phyloP scores from a whole-genome alignment of 208 protist species.

The Lotmaria passim region DNA sequence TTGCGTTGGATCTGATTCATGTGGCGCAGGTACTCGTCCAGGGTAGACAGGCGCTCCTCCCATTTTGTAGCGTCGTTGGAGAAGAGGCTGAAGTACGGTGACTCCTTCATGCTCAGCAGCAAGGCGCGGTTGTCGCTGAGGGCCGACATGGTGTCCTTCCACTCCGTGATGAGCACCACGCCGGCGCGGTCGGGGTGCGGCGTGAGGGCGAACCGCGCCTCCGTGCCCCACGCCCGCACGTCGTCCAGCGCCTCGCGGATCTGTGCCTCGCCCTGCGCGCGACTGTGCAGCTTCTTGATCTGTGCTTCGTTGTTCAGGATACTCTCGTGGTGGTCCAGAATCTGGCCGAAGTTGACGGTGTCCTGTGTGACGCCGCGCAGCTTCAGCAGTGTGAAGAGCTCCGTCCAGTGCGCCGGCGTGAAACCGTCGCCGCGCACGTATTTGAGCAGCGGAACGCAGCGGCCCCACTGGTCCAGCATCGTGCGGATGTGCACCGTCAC shows the following conservation, averaged over 20 bases:
- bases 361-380: conserved; percentile 86
- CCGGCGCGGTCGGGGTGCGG: conserved; percentile 75
- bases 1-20: conserved; percentile 98
- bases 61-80: conserved; percentile 89
- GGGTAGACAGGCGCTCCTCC: conserved; percentile 90
- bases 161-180: conserved; percentile 96
- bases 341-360: conserved; percentile 91
- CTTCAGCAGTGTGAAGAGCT: conserved; percentile 91
- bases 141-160: conserved; percentile 95
- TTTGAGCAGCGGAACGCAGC: conserved; percentile 89
- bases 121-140: conserved; percentile 97
- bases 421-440: conserved; percentile 96
- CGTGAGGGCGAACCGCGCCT: conserved; percentile 85
- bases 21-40: conserved; percentile 92
- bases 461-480: conserved; percentile 85
- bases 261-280: conserved; percentile 96
- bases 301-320: conserved; percentile 80
- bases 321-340: conserved; percentile 79
- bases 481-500: conserved; percentile 90
- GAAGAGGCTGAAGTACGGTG: conserved; percentile 95
- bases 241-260: conserved; percentile 97
- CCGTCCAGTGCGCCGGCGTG: conserved; percentile 94
- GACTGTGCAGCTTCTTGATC: conserved; percentile 94
- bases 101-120: conserved; percentile 97
- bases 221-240: conserved; percentile 91